Percentiles rank a stretch among this genome's conserved stretches.
Conservation (phyloP, 2,329 filamentous ascomycete species). For the Teratosphaeria zuluensis region DNA sequence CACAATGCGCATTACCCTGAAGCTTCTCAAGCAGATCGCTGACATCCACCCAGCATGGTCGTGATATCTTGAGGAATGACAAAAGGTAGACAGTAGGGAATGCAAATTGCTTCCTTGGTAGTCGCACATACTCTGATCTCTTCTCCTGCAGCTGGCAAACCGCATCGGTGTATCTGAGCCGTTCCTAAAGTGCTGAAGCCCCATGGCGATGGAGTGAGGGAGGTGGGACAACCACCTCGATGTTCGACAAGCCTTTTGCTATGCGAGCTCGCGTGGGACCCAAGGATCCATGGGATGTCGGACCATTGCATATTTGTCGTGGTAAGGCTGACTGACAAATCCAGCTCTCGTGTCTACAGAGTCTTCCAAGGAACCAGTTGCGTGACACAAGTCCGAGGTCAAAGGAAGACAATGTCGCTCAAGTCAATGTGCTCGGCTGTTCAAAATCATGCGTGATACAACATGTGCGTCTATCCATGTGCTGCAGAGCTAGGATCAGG, state of each 20-base stretch:
- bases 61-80: neutral
- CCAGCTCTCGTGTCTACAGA: neutral
- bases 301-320: neutral
- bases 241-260: neutral
- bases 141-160: neutral
- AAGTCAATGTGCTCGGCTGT: neutral
- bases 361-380: neutral
- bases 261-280: neutral
- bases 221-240: neutral
- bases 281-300: neutral
- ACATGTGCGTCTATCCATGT: neutral
- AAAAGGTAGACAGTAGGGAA: neutral
- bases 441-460: neutral
- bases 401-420: neutral
- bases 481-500: neutral
- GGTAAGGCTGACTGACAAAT: neutral
- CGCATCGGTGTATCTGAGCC: neutral
- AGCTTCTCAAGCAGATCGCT: neutral
- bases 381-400: neutral
- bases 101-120: neutral
- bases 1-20: neutral
- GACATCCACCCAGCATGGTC: neutral
- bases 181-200: neutral
- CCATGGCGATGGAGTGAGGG: neutral
- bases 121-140: neutral